Evolutionary conservation across 345 rosid species (phyloP).

Genomic region (Eucalyptus cloeziana): DNA sequence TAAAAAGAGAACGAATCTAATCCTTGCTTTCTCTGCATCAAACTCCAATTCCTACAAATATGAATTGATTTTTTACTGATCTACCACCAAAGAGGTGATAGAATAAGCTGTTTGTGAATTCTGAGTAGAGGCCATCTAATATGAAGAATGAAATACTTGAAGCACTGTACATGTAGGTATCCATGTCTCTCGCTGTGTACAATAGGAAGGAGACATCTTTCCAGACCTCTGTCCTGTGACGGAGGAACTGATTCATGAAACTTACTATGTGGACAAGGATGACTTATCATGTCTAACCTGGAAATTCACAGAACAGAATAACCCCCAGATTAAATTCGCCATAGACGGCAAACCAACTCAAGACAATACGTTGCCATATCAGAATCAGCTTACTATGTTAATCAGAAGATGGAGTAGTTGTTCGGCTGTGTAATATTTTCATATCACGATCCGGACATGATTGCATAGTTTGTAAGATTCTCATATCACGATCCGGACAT

Average conservation of each 20-base stretch:
- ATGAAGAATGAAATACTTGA: background rate
- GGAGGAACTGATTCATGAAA: background rate
- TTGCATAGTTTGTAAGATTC: background rate
- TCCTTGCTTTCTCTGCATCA: background rate
- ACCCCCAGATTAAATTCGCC: background rate
- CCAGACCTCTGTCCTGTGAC: background rate
- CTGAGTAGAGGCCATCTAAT: background rate
- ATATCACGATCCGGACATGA: background rate
- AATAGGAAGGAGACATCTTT: background rate
- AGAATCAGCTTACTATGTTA: background rate
- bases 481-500: background rate
- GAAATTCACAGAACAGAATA: background rate
- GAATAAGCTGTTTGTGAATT: background rate
- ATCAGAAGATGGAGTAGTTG: background rate
- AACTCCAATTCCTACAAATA: background rate
- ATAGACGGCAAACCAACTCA: background rate
- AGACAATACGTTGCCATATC: background rate
- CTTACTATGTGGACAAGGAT: background rate
- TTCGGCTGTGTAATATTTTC: background rate
- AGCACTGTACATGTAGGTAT: background rate
- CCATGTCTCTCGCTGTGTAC: background rate
- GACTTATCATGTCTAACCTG: background rate
- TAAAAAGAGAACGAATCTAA: background rate
- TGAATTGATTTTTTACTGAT: background rate
- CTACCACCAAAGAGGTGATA: background rate